phyloP scores from a whole-genome alignment of 1,284 basidiomycete species.

The Puccinia triticina region DNA sequence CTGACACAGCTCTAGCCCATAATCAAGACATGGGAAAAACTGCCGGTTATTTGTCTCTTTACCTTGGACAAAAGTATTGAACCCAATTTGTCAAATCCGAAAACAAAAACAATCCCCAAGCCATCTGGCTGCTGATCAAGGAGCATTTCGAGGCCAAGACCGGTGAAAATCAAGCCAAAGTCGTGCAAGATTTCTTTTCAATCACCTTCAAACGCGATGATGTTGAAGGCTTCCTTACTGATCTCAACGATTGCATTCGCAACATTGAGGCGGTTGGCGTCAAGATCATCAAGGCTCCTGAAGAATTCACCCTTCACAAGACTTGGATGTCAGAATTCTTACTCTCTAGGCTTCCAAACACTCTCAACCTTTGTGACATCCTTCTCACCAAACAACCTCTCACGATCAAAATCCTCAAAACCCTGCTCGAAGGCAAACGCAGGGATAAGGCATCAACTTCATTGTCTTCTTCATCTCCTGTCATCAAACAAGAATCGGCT shows the following conservation, averaged over 20 bases:
- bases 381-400: too few relatives aligned
- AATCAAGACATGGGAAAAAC: too few relatives aligned
- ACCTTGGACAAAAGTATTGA: neutral
- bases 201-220: neutral
- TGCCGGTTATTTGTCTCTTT: neutral
- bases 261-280: neutral
- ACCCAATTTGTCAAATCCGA: neutral
- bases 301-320: neutral
- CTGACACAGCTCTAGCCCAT: neutral
- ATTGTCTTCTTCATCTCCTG: too few relatives aligned
- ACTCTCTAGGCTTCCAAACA: neutral
- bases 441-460: neutral
- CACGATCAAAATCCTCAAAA: too few relatives aligned
- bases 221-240: neutral
- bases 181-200: neutral
- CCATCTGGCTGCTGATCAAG: neutral
- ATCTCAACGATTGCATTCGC: neutral
- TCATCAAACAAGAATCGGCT: slow-evolving; percentile 9
- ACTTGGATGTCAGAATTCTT: neutral
- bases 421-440: neutral
- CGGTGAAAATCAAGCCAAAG: neutral
- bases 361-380: neutral
- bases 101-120: neutral
- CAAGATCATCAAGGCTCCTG: neutral
- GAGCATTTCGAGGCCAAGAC: neutral